Percentiles rank a stretch among this genome's conserved stretches.
Conservation (phyloP, 139 green algal genomes). For the Picochlorum sp. region DNA sequence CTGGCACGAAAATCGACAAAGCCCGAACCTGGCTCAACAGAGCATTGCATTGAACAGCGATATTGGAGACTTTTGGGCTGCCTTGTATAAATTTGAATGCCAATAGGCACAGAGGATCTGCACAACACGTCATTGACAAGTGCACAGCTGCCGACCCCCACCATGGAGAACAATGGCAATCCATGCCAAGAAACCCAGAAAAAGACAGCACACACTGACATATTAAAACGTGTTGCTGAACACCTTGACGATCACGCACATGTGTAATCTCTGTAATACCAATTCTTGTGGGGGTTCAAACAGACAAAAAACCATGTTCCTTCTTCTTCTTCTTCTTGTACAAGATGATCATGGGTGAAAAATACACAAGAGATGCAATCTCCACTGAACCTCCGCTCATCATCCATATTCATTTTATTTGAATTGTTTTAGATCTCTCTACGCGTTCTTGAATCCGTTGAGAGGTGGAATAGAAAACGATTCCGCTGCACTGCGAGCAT, state of each 20-base stretch:
- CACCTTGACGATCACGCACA: conserved; percentile 36
- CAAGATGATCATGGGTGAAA: too few species aligned
- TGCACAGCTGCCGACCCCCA: conserved; percentile 61
- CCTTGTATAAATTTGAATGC: conserved; percentile 68
- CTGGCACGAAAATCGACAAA: conserved; percentile 86
- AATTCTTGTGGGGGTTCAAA: too few species aligned
- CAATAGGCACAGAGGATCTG: conserved; percentile 34
- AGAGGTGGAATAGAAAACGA: too few species aligned
- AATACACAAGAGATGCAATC: too few species aligned
- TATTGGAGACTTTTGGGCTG: conserved; percentile 87
- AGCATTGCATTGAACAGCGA: conserved; percentile 67
- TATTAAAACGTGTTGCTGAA: conserved; percentile 69
- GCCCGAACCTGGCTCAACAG: conserved; percentile 81
- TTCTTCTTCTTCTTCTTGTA: too few species aligned
- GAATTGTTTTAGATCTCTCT: too few species aligned
- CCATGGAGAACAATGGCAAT: conserved; percentile 85
- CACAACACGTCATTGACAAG: conserved; percentile 21
- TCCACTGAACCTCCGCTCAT: too few species aligned
- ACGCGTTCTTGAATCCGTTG: too few species aligned
- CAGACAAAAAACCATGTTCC: too few species aligned
- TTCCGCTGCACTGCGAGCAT: too few species aligned
- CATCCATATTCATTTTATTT: too few species aligned
- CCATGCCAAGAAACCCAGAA: conserved; percentile 46
- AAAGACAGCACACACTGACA: conserved; percentile 17
- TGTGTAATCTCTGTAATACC: neutral